A percentile compares a stretch with the other conserved stretches of the same genome.
These are phyloP conservation scores for Tetracladium setigerum DNA, from an alignment of 495 filamentous ascomycete species.

Conservation along the genomic window DNA sequence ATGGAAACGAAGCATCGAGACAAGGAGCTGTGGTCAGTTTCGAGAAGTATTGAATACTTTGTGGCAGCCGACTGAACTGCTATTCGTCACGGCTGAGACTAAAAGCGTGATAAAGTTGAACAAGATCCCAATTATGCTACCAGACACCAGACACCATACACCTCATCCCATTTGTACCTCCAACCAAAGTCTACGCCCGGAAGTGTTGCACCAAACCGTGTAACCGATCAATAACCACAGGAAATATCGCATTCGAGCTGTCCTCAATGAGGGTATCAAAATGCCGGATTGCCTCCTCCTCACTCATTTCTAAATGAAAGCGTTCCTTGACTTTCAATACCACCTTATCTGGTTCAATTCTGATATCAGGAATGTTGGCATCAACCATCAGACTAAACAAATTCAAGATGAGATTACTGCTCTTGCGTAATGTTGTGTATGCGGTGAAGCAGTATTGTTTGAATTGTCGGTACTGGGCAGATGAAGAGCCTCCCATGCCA, in stretches of 20 bases:
- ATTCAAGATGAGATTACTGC: conserved; percentile 86
- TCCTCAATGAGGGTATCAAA: conserved; percentile 85
- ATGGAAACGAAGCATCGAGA: too few relatives aligned
- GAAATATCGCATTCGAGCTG: conserved; percentile 78
- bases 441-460: conserved; percentile 94
- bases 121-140: background rate
- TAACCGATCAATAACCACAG: conserved; percentile 88
- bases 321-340: conserved; percentile 92
- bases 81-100: too few relatives aligned
- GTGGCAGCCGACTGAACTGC: too few relatives aligned
- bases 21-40: too few relatives aligned
- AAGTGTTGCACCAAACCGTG: conserved; percentile 93
- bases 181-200: conserved; percentile 45
- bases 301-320: conserved; percentile 84
- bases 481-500: conserved; percentile 83
- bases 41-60: too few relatives aligned
- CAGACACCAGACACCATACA: background rate
- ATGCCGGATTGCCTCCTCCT: conserved; percentile 85
- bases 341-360: conserved; percentile 83
- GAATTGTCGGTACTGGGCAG: conserved; percentile 76
- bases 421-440: conserved; percentile 85
- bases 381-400: conserved; percentile 95
- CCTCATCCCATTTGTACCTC: background rate
- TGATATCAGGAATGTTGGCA: conserved; percentile 93
- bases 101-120: background rate